Base-by-base conservation (phyloP, 257 asterid species). In the Solanum piurae region DNA sequence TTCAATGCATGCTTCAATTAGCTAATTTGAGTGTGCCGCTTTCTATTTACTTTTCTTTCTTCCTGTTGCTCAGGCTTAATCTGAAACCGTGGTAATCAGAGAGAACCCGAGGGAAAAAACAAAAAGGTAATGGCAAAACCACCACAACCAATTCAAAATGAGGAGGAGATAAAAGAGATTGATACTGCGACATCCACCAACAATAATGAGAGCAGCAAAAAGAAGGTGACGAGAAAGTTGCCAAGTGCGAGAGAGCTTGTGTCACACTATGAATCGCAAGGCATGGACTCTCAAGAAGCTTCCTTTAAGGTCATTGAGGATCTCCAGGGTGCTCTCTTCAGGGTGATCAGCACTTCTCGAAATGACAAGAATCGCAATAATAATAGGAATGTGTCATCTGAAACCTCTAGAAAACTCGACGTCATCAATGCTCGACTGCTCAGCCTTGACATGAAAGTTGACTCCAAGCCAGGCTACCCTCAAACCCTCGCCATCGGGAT, bases 291-390 rank as follows among this genome's bases (percentile, higher is more conserved):
- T 34, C 95, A 93, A 88, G 95, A 92, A 86, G 98, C 99, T 64
- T 95, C 99, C 3, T 91, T 93, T 83, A 95, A 93, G 89, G 98
- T 93, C 21, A 96, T 96, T 62, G 94, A 93, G 80, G 98, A 95
- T 91, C 93, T 96, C 90, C 98, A 96, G 92, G 93, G 93, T 29
- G 98, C 94, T 8, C 94, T 96, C 8, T 94, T 96, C 87, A 87
- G 94, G 80, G 84, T 90, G 76, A 77, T 93, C 87, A 49, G 86
- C 37, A 71, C 88, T 64, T 89, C 91, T 29, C 69, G 89, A 33
- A 77, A 52, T 27, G 86, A 91, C 66, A 87, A 91, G 75, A 89
- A 88, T 5, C 87, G 90, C 68, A 89, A 90, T 89, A 89, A 91
- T 89, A 88, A 68, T n/a, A 71, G 52, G 13, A 71, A 75, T 40